Percentiles rank a stretch among this genome's conserved stretches.
These are phyloP conservation scores for Peribolospora kevripleyi DNA, from an alignment of 768 basidiomycete genomes.

Conservation along the genomic window DNA sequence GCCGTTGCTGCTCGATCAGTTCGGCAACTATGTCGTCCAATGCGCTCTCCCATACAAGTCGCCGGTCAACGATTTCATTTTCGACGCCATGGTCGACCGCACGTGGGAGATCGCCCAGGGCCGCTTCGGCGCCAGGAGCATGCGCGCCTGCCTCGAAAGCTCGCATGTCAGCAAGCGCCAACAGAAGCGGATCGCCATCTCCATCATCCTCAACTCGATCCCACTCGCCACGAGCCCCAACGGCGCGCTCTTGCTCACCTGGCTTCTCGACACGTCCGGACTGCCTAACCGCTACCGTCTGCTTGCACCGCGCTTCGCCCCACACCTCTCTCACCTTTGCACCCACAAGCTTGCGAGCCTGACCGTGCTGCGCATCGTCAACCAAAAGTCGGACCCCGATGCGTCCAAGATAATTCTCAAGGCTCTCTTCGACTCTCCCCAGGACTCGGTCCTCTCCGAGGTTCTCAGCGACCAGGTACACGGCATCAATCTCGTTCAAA, in stretches of 20 bases:
- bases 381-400: constrained; percentile 78
- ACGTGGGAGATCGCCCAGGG: constrained; percentile 98
- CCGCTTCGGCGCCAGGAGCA: constrained; percentile 87
- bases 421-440: constrained; percentile 67
- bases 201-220: constrained; percentile 87
- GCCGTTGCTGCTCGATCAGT: constrained; percentile 57
- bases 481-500: constrained; percentile 56
- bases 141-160: constrained; percentile 88
- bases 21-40: constrained; percentile 23
- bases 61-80: constrained; percentile 82
- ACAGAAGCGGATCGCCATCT: constrained; percentile 69
- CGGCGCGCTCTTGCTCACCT: constrained; percentile 79
- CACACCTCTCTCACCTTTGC: constrained; percentile 86
- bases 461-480: constrained; percentile 79
- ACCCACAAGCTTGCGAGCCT: constrained; percentile 92
- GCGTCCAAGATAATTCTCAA: constrained; percentile 70
- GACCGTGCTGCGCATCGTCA: constrained; percentile 82
- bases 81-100: constrained; percentile 90
- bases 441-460: constrained; percentile 75
- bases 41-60: constrained; percentile 66
- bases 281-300: constrained; percentile 90
- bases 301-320: constrained; percentile 82
- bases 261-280: constrained; percentile 83
- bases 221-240: constrained; percentile 94
- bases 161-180: constrained; percentile 17